Percentiles rank a stretch among this genome's conserved stretches.
Evolutionary conservation across 345 rosid genomes (phyloP).

Genomic region (Eucalyptus pumila): DNA sequence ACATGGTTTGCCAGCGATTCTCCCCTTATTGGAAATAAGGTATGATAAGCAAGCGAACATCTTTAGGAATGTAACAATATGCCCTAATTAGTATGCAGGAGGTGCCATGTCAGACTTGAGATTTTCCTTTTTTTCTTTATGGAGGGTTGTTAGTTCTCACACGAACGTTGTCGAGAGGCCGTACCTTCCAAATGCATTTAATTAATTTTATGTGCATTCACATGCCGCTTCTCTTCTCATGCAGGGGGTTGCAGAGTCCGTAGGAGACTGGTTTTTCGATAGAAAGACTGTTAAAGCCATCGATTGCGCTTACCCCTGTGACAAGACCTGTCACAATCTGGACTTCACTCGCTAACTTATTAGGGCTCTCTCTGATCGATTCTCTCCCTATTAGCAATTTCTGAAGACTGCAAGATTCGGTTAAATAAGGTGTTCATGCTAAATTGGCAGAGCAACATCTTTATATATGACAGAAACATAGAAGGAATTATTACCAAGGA

Average conservation of each 20-base stretch:
- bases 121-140: background rate
- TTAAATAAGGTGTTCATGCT: background rate
- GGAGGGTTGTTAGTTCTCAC: background rate
- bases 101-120: background rate
- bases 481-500: background rate
- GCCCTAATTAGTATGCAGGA: background rate
- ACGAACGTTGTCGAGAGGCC: background rate
- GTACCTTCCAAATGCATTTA: background rate
- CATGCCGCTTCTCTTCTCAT: background rate
- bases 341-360: conserved; percentile 17
- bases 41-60: background rate
- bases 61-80: background rate
- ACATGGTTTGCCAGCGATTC: conserved; percentile 82
- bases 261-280: conserved; percentile 90
- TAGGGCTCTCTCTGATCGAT: background rate
- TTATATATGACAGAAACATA: background rate
- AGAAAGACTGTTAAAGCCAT: conserved; percentile 33
- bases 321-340: conserved; percentile 72
- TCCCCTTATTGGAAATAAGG: conserved; percentile 53
- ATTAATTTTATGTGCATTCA: background rate
- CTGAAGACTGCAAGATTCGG: conserved; percentile 1
- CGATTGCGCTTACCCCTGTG: conserved; percentile 83
- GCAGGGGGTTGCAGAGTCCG: conserved; percentile 73
- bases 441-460: background rate
- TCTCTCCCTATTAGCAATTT: background rate